Evolutionary conservation across 164 flowering plant species (phyloP), one percentile per base, ranked within the genome.

Genomic region (Saururus chinensis): DNA sequence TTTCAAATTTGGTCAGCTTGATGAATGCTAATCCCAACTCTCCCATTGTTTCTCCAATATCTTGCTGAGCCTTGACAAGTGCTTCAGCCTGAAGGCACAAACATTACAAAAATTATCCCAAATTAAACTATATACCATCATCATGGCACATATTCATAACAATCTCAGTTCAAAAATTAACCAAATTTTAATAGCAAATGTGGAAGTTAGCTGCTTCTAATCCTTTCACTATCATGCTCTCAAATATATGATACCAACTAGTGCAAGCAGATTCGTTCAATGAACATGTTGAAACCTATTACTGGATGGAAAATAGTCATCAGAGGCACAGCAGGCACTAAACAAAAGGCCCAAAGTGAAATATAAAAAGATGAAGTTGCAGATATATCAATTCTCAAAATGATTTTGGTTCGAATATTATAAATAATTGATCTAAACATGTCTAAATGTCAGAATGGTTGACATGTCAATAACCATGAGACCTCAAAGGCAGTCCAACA

Each of bases 41-140:
- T 21, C 99, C 99, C 88, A 89, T 81, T 48, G 96, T 89, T 61
- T 91, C 93, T 69, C 97, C 99, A 72, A 89, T 80, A 69, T 90
- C 97, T 75, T 91, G 95, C 71, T 95, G 99, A 24, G 93, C 89
- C 73, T 95, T 95, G 10, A 95, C 96, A 61, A 91, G 76, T 19
- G 83, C 65, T 75, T 95, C 97, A 19, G 99, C 97, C 99, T 95
- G 65, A 61, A 74, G 14, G n/a, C 52, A n/a, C 26, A 57, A 54
- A 51, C 1, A 60, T 51, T 19, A 23, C 22, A 20, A 53, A 53
- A 53, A 20, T 4, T 53, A 4, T 53, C 17, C 23, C 22, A 8
- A 12, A 45, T 30, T 30, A 30, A n/a, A n/a, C n/a, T n/a, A n/a
- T n/a, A n/a, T n/a, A 30, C 37, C 2, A 2, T 30, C 37, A 30